Conservation (phyloP, 352 stramenopile species). For the Phytophthora uliginosa region DNA sequence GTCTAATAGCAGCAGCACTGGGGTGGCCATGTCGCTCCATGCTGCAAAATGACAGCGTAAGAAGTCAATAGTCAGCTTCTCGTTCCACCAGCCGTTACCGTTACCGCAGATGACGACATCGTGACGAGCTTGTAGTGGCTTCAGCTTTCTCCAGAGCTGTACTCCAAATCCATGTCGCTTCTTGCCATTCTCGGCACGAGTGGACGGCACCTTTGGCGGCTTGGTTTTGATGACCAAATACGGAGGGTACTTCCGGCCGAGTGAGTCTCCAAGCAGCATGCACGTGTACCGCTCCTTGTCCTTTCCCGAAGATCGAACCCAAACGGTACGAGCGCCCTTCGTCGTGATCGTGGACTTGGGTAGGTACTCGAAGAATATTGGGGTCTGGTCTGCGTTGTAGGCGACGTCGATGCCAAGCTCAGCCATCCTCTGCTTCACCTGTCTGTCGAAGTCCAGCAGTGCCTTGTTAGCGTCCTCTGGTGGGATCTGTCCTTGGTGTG, state of each 20-base stretch:
- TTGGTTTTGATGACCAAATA: background rate
- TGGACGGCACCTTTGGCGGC: too few relatives aligned
- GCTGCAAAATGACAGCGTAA: conserved; percentile 1
- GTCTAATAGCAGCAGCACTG: conserved; percentile 13
- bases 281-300: conserved; percentile 21
- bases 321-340: conserved; percentile 14
- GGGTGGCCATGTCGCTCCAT: background rate
- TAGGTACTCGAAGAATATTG: conserved; percentile 24
- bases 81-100: conserved; percentile 4
- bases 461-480: background rate
- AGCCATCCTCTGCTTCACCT: background rate
- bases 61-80: conserved; percentile 1
- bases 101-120: conserved; percentile 13
- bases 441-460: background rate
- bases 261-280: conserved; percentile 18
- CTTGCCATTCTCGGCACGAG: background rate
- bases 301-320: conserved; percentile 6
- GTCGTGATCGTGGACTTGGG: conserved; percentile 10
- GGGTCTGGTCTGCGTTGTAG: conserved; percentile 29
- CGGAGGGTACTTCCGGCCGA: background rate
- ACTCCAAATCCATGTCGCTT: background rate
- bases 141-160: conserved; percentile 1
- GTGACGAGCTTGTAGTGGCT: background rate
- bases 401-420: conserved; percentile 4
- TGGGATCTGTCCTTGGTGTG: background rate